These are phyloP conservation scores for Zanthoxylum bungeanum DNA, from an alignment of 345 rosid species.

Conservation along the genomic window DNA sequence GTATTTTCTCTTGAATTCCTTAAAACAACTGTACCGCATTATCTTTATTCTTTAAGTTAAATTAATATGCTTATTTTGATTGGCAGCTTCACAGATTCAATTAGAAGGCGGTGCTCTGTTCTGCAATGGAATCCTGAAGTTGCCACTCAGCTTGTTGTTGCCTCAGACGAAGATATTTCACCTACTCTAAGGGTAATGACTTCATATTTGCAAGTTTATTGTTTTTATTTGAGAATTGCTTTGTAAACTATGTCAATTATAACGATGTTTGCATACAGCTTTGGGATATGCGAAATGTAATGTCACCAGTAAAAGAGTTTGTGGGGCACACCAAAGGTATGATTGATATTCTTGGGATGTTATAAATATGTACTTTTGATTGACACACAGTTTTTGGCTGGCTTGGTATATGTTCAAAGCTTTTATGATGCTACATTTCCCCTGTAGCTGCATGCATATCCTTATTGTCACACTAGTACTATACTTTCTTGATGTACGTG, in stretches of 20 bases:
- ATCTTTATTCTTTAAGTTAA: neutral
- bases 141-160: constrained; percentile 97
- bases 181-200: constrained; percentile 72
- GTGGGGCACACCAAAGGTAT: constrained; percentile 93
- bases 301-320: constrained; percentile 89
- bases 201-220: neutral
- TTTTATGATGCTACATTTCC: neutral
- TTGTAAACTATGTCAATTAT: neutral
- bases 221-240: neutral
- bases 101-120: constrained; percentile 91
- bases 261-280: constrained; percentile 56
- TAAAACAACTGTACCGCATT: too few relatives aligned
- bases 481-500: neutral
- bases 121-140: constrained; percentile 99
- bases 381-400: neutral
- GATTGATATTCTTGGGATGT: neutral
- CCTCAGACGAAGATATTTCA: constrained; percentile 91
- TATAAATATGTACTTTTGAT: neutral
- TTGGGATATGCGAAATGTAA: constrained; percentile 95
- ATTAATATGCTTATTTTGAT: constrained; percentile 23
- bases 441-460: neutral
- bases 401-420: neutral
- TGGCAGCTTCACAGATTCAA: constrained; percentile 85
- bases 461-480: neutral
- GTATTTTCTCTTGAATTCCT: neutral